phyloP scores from a whole-genome alignment of 768 basidiomycete genomes.

The Kondoa malvinella region DNA sequence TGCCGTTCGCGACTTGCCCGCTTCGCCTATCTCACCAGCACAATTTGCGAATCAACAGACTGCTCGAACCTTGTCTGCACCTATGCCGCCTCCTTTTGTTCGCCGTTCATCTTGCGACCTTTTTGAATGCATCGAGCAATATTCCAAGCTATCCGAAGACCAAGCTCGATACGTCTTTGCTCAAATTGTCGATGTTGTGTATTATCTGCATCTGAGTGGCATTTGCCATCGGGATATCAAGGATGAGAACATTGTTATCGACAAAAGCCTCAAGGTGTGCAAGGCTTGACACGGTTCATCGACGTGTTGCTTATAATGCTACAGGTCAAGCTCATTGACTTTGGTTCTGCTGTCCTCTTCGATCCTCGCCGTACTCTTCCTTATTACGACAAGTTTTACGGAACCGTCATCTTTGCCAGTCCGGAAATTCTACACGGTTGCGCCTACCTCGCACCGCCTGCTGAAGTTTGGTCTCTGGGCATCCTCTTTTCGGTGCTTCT shows the following conservation, averaged over 20 bases:
- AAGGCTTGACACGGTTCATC: not conserved
- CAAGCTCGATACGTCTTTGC: constrained; percentile 67
- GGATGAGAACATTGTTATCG: constrained; percentile 31
- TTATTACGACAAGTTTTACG: constrained; percentile 50
- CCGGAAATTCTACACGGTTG: constrained; percentile 33
- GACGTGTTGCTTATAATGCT: no score
- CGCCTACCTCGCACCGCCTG: constrained; percentile 32
- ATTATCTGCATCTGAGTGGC: constrained; percentile 43
- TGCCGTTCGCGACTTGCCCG: constrained; percentile 3
- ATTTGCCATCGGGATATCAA: constrained; percentile 31
- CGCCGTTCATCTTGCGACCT: constrained; percentile 75
- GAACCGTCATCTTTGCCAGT: constrained; percentile 25
- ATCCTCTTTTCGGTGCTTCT: constrained; percentile 35
- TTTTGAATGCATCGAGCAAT: constrained; percentile 86
- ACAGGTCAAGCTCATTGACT: constrained; percentile 87
- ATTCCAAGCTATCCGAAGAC: constrained; percentile 59
- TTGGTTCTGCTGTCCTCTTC: constrained; percentile 68
- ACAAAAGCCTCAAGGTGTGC: constrained; percentile 41
- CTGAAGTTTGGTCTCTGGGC: constrained; percentile 37
- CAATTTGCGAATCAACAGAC: not conserved
- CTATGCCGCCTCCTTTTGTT: constrained; percentile 33
- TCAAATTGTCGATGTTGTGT: constrained; percentile 71
- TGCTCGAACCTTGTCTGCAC: constrained; percentile 11
- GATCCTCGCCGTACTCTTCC: constrained; percentile 49
- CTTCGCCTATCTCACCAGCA: not conserved